Conservation (phyloP, 805 yeast genomes). For the Metschnikowia henanensis region DNA sequence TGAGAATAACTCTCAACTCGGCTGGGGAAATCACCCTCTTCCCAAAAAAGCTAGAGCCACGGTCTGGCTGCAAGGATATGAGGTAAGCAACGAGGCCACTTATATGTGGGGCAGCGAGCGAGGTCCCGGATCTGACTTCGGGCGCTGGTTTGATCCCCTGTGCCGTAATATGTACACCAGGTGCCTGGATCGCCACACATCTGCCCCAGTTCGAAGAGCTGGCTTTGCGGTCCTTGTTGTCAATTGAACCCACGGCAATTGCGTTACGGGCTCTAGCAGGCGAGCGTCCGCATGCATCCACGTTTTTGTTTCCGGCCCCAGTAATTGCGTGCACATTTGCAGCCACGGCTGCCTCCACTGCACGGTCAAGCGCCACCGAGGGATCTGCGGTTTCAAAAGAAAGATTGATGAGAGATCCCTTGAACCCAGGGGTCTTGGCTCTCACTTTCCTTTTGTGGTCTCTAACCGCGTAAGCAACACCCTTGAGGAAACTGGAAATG, state of each 20-base stretch:
- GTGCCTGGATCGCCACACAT: conserved; percentile 96
- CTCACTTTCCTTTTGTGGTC: conserved; percentile 57
- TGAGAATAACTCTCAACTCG: conserved; percentile 42
- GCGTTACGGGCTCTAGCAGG: conserved; percentile 88
- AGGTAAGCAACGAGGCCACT: conserved; percentile 64
- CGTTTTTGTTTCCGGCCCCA: conserved; percentile 95
- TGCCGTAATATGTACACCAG: conserved; percentile 87
- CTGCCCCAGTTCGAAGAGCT: conserved; percentile 93
- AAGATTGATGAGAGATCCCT: conserved; percentile 90
- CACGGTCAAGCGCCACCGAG: conserved; percentile 81
- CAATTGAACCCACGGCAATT: conserved; percentile 94
- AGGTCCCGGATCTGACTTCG: conserved; percentile 57
- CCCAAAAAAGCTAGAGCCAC: conserved; percentile 28
- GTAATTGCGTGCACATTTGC: conserved; percentile 92
- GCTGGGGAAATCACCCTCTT: conserved; percentile 43
- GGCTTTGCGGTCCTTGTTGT: conserved; percentile 86
- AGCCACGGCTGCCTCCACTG: conserved; percentile 85
- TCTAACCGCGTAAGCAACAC: conserved; percentile 81
- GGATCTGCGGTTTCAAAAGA: conserved; percentile 89
- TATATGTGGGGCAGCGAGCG: conserved; percentile 80
- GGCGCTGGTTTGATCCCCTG: conserved; percentile 15
- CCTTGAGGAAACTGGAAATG: conserved; percentile 82
- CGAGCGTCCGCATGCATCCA: conserved; percentile 88
- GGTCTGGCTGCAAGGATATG: conserved; percentile 29
- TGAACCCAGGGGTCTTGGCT: conserved; percentile 60